Base-by-base conservation (phyloP, 176 grass and related monocot species). In the Metroxylon sagu region DNA sequence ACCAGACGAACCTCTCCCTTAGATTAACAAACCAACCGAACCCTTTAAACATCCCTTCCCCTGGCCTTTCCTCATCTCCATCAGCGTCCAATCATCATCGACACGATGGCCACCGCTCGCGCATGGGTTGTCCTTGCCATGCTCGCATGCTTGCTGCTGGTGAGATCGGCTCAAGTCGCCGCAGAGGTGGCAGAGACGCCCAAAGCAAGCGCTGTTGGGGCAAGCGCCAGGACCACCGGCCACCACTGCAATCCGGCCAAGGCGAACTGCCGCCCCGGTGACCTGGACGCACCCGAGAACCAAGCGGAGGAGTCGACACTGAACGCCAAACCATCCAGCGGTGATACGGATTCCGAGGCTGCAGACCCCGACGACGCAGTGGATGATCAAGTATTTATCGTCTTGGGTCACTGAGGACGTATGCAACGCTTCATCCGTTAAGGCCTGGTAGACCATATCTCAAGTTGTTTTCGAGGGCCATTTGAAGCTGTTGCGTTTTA, bases 371-470 rank as follows among this genome's bases (percentile, higher is more conserved):
- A 12, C 35, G 76, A 31, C 63, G 83, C 68, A 15, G 61, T 74
- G 4, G 89, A 93, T 25, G 74, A 77, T 29, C 61, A 83, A 50
- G 25, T 63, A 31, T 71, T 78, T 57, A 18, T 81, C 53, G 71
- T 93, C 43, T 25, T 88, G 25, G 89, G 89, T 14, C 89, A 93
- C 70, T 87, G 73, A 79, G 31, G 19, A 53, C 14, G 16, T 21
- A 18, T 1, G 35, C 5, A 39, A 39, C 12, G 35, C 35, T 39
- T 39, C 35, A 12, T 39, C 6, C 5, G 7, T 10, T 10, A 39
- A 7, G 35, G 6, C 7, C 35, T 39, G 0, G 7, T 39, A 0
- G 35, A 12, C 35, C 12, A 39, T 39, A 39, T 5, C 35, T 39
- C 12, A 10, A 10, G 35, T 39, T 39, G 7, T 39, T 39, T 39